Evolutionary conservation across 192 early-diverging fungal species (phyloP), one percentile per base, ranked within the genome.

Genomic region (Coemansia sp.): DNA sequence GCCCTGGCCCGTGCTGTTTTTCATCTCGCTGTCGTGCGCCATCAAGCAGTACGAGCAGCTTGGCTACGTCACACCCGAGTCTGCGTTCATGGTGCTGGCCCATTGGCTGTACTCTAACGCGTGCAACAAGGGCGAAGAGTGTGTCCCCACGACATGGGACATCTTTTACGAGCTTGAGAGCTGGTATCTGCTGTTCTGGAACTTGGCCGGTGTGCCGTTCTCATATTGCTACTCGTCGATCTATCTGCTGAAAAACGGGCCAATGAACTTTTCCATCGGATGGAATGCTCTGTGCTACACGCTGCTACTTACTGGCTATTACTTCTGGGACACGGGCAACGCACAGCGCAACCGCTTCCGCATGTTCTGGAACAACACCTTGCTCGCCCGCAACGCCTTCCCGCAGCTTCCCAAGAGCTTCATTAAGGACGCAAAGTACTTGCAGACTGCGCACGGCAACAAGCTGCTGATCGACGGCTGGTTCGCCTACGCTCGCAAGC

Each of bases 111-210:
- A 98, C 72, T 84, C 90, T 11, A 65, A 90, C 37, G 95, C 94
- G 71, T 85, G 90, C 30, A 66, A 91, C 53, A 74, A 74, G 68
- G 68, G 58, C 54, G 78, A 84, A 58, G 47, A 80, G 23, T 83
- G 90, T 6, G 89, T 98, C 9, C 68, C 97, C 62, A 94, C 95
- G 8, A 94, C 94, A 30, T 94, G 94, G 92, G 94, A 98, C 56
- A 76, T 76, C 54, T 76, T 76, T 58, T 76, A 76, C 52, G 73
- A 76, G 62, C 65, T 69, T 27, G 65, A 69, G 62, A 69, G 95
- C 34, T 91, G 82, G 63, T 88, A 90, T 83, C 79, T 90, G 45
- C 76, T 82, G 41, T 86, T 87, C 68, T 85, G 86, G 63, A 79
- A 90, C 55, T 68, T 93, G 51, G 86, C 85, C 21, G 95, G 93